Conservation (phyloP, 108 stramenopile species). For the Mediolabrus comicus region DNA sequence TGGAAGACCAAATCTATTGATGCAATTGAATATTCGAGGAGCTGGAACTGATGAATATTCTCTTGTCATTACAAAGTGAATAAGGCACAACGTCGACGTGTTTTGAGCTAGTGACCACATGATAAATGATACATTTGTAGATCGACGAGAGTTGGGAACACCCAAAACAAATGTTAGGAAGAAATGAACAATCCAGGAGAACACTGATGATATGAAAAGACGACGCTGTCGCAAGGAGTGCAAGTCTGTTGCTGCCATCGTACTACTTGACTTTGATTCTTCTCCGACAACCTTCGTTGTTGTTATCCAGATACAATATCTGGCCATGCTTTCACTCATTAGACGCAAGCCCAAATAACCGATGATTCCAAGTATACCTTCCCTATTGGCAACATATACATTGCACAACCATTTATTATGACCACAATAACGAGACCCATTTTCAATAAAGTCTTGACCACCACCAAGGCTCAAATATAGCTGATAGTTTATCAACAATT, state of each 20-base stretch:
- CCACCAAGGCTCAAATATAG: constrained; percentile 44
- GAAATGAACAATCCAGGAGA: constrained; percentile 45
- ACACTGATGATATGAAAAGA: constrained; percentile 16
- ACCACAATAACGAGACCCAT: constrained; percentile 51
- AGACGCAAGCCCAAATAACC: constrained; percentile 74
- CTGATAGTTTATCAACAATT: constrained; percentile 62
- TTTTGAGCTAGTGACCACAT: constrained; percentile 77
- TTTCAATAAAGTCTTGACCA: constrained; percentile 72
- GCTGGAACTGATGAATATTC: constrained; percentile 6
- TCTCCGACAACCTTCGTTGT: background rate
- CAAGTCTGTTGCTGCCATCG: too few species aligned
- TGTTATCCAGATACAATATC: constrained; percentile 49
- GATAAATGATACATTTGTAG: constrained; percentile 74
- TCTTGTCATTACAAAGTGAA: constrained; percentile 22
- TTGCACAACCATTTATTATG: constrained; percentile 38
- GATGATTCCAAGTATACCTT: constrained; percentile 81
- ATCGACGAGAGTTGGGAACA: constrained; percentile 74
- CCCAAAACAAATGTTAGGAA: constrained; percentile 13
- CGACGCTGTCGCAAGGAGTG: constrained; percentile 15
- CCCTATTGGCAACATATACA: constrained; percentile 81
- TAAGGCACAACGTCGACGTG: constrained; percentile 40
- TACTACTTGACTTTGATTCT: background rate
- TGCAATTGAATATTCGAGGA: constrained; percentile 51
- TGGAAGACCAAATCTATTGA: constrained; percentile 80
- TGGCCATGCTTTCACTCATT: constrained; percentile 61